A percentile compares a stretch with the other conserved stretches of the same genome.
These are phyloP conservation scores for Colletotrichum truncatum DNA, from an alignment of 2,329 filamentous ascomycete species.

Conservation along the genomic window DNA sequence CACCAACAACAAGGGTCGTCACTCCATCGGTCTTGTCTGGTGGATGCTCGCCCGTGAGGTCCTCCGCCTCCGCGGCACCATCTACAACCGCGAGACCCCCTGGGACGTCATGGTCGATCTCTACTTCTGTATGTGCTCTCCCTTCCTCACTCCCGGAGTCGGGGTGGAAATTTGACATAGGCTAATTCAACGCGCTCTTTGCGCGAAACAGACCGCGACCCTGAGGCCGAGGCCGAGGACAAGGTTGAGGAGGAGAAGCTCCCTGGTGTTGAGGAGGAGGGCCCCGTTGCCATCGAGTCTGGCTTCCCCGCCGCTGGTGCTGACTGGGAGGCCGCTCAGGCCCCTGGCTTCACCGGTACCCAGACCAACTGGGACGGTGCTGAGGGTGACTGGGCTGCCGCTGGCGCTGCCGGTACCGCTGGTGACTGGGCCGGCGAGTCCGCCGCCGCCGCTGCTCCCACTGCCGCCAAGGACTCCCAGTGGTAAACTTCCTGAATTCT, in stretches of 20 bases:
- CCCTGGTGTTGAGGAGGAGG: constrained; percentile 85
- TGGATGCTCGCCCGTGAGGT: constrained; percentile 99
- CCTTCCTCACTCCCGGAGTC: neutral
- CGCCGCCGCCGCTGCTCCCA: constrained; percentile 64
- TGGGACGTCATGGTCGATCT: constrained; percentile 99
- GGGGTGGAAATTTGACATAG: neutral
- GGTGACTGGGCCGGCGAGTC: constrained; percentile 75
- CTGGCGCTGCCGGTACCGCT: constrained; percentile 56
- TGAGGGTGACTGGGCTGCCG: constrained; percentile 66
- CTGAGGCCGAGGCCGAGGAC: constrained; percentile 99
- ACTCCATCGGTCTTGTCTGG: constrained; percentile 98
- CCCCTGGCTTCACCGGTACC: constrained; percentile 74
- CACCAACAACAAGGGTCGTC: constrained; percentile 99
- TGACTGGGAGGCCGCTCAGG: constrained; percentile 89
- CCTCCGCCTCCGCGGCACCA: constrained; percentile 96
- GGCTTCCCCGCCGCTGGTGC: constrained; percentile 74
- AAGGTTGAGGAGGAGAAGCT: constrained; percentile 95
- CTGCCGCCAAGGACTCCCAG: constrained; percentile 54
- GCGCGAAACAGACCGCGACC: constrained; percentile 80
- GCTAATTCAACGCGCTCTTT: constrained; percentile 4
- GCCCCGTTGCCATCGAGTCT: constrained; percentile 78
- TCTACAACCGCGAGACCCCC: constrained; percentile 93
- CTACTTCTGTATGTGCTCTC: constrained; percentile 84
- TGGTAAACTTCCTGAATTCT: constrained; percentile 52
- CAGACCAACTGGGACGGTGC: constrained; percentile 66